A percentile compares a stretch with the other conserved stretches of the same genome.
These are phyloP conservation scores for Penicillium sp. DNA, from an alignment of 2,329 filamentous ascomycete species.

Conservation along the genomic window DNA sequence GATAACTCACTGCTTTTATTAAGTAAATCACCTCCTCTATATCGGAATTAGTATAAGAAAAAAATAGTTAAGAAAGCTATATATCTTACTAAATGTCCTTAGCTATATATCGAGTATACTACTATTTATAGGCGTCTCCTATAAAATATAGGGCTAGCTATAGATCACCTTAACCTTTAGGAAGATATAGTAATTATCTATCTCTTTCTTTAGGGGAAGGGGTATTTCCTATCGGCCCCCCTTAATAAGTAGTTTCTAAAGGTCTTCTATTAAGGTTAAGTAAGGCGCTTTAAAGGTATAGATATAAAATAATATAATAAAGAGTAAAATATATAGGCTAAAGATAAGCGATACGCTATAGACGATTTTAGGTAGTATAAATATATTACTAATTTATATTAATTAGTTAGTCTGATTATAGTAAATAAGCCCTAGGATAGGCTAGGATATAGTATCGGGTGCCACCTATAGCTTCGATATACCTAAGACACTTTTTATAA, in stretches of 20 bases:
- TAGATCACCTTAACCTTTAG: not conserved
- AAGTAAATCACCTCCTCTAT: not conserved
- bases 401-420: not conserved
- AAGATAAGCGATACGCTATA: not conserved
- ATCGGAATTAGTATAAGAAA: not conserved
- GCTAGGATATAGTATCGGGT: too few relatives aligned
- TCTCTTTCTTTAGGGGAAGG: not conserved
- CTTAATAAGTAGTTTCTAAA: not conserved
- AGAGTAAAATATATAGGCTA: not conserved
- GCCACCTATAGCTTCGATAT: not conserved
- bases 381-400: not conserved
- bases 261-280: not conserved
- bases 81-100: not conserved
- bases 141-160: not conserved
- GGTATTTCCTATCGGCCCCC: not conserved
- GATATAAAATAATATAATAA: not conserved
- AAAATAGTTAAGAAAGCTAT: not conserved
- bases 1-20: not conserved
- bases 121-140: not conserved
- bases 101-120: not conserved
- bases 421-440: not conserved
- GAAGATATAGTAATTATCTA: not conserved
- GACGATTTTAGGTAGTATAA: not conserved
- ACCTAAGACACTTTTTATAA: not conserved
- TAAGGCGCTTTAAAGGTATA: not conserved